Conservation (phyloP, 2,329 filamentous ascomycete genomes). For the Fusarium sp. region DNA sequence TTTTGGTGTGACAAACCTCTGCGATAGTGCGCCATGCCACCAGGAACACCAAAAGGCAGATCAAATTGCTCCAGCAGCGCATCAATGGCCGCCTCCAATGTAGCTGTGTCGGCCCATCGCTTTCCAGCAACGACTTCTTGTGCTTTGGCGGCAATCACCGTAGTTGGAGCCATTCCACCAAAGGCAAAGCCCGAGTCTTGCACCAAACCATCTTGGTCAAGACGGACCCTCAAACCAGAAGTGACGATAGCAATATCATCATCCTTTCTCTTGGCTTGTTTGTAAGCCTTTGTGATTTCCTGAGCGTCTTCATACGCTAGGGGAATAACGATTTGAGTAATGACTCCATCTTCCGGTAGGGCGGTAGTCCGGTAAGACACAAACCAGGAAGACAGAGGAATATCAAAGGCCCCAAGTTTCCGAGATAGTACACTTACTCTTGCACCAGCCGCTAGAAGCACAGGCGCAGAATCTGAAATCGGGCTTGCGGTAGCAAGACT, state of each 20-base stretch:
- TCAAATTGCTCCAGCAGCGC: slow-evolving; percentile 8
- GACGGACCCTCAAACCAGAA: slow-evolving; percentile 76
- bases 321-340: slow-evolving; percentile 10
- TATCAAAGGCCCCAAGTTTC: background rate
- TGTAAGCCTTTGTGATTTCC: slow-evolving; percentile 86
- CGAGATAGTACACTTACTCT: background rate
- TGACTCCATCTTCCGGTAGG: slow-evolving; percentile 8
- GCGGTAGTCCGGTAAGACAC: slow-evolving; percentile 7
- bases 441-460: slow-evolving; percentile 80
- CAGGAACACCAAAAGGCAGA: slow-evolving; percentile 8
- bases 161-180: slow-evolving; percentile 16
- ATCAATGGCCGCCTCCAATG: background rate
- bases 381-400: slow-evolving; percentile 7
- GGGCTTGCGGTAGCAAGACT: slow-evolving; percentile 91
- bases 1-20: background rate
- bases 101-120: background rate
- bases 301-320: slow-evolving; percentile 60
- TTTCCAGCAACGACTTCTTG: slow-evolving; percentile 7
- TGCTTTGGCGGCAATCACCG: slow-evolving; percentile 4
- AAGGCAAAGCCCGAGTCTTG: slow-evolving; percentile 4
- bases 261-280: slow-evolving; percentile 92
- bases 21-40: slow-evolving; percentile 18
- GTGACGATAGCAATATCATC: slow-evolving; percentile 96
- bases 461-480: slow-evolving; percentile 90
- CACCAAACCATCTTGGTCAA: background rate